Conservation (phyloP, 2,329 filamentous ascomycete genomes). For the Dendryphion nanum region DNA sequence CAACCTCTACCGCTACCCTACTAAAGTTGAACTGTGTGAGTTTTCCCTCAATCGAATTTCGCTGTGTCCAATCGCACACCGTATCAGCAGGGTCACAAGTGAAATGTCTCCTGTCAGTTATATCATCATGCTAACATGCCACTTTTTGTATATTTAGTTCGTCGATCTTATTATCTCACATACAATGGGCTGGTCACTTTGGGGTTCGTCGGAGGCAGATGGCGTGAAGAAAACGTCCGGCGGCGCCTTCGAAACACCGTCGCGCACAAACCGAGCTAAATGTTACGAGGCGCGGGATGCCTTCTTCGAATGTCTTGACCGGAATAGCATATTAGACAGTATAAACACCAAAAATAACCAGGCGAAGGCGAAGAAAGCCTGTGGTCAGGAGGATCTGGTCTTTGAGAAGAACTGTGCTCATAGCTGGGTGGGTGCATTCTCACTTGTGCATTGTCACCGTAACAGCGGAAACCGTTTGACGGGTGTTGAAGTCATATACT, state of each 20-base stretch:
- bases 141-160: no score
- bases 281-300: constrained; percentile 90
- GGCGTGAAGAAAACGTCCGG: constrained; percentile 45
- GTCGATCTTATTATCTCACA: no score
- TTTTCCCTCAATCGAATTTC: no score
- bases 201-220: constrained; percentile 36
- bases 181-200: constrained; percentile 55
- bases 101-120: no score
- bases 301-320: constrained; percentile 87
- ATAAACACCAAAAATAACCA: constrained; percentile 57
- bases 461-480: background rate
- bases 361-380: constrained; percentile 50
- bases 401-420: constrained; percentile 85
- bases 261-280: constrained; percentile 72
- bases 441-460: background rate
- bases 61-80: no score
- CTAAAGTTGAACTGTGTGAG: no score
- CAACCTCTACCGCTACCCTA: no score
- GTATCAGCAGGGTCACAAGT: no score
- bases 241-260: constrained; percentile 72
- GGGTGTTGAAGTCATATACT: constrained; percentile 2
- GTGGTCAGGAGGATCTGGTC: constrained; percentile 57
- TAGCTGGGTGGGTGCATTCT: constrained; percentile 72
- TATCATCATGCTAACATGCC: no score
- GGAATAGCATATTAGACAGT: constrained; percentile 75